Evolutionary conservation across 2,329 filamentous ascomycete species (phyloP).

Genomic region (Penicillium sp.): DNA sequence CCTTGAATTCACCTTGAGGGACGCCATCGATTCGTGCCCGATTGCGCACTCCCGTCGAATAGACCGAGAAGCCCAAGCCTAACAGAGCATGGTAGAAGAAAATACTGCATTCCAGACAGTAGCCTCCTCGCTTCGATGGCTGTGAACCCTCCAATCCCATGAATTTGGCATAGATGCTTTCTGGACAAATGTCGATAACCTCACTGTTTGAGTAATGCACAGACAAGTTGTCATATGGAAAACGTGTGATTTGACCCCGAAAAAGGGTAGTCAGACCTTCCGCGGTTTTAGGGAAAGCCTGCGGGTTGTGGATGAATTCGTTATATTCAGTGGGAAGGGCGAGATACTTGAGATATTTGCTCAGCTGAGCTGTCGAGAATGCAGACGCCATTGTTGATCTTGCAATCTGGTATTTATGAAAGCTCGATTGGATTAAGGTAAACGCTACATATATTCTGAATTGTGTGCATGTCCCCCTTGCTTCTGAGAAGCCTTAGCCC

Average conservation of each 20-base stretch:
- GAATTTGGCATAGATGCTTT: slow-evolving; percentile 56
- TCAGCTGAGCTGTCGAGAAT: slow-evolving; percentile 37
- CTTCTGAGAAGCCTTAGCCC: background rate
- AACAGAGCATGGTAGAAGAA: slow-evolving; percentile 59
- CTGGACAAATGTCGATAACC: slow-evolving; percentile 50
- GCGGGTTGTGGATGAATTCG: slow-evolving; percentile 22
- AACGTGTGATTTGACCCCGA: slow-evolving; percentile 50
- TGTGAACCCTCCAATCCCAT: slow-evolving; percentile 34
- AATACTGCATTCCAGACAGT: slow-evolving; percentile 63
- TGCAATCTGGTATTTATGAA: background rate
- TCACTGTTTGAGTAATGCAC: slow-evolving; percentile 56
- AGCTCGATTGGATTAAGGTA: background rate
- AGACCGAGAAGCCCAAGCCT: slow-evolving; percentile 57
- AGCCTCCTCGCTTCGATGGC: slow-evolving; percentile 55
- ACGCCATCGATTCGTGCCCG: slow-evolving; percentile 30
- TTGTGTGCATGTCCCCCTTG: too few species aligned
- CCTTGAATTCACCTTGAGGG: slow-evolving; percentile 33
- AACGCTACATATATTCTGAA: background rate
- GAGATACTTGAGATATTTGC: slow-evolving; percentile 39
- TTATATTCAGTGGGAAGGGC: slow-evolving; percentile 32
- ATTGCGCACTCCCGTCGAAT: slow-evolving; percentile 57
- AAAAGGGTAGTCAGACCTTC: slow-evolving; percentile 46
- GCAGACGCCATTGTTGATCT: slow-evolving; percentile 21
- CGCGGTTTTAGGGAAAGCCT: slow-evolving; percentile 41
- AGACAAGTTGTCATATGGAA: slow-evolving; percentile 62